Percentiles rank a stretch among this genome's conserved stretches.
These are phyloP conservation scores for Suillus hirtellus DNA, from an alignment of 768 basidiomycete genomes.

Conservation along the genomic window DNA sequence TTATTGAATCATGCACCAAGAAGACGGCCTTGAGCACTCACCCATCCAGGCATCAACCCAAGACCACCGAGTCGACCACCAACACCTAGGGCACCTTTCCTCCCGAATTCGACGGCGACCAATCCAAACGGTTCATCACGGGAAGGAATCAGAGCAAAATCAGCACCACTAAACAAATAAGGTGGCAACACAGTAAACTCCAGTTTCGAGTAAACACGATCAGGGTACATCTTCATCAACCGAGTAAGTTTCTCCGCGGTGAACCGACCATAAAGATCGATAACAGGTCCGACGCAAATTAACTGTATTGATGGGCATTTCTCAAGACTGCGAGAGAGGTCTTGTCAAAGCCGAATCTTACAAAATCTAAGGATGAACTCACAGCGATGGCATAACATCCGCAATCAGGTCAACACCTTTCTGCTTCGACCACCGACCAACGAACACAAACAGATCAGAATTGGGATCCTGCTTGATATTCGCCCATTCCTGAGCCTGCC, in stretches of 20 bases:
- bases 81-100: conserved; percentile 95
- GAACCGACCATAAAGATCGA: conserved; percentile 93
- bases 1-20: conserved; percentile 3
- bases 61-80: conserved; percentile 92
- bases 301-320: conserved; percentile 86
- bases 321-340: conserved; percentile 57
- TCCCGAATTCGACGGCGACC: conserved; percentile 94
- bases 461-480: conserved; percentile 88
- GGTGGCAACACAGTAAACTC: conserved; percentile 95
- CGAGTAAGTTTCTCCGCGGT: conserved; percentile 92
- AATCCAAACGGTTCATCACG: conserved; percentile 96
- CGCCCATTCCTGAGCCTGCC: conserved; percentile 95
- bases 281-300: conserved; percentile 90
- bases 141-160: conserved; percentile 93
- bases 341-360: background rate
- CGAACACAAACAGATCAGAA: conserved; percentile 92
- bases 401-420: conserved; percentile 98
- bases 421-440: conserved; percentile 97
- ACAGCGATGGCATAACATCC: conserved; percentile 91
- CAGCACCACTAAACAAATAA: conserved; percentile 91
- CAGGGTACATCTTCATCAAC: conserved; percentile 93
- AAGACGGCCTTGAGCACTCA: conserved; percentile 38
- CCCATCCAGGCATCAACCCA: conserved; percentile 98
- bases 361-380: conserved; percentile 31
- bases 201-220: conserved; percentile 90